phyloP scores from a whole-genome alignment of 352 stramenopile species.

The Aphanomyces euteiches region DNA sequence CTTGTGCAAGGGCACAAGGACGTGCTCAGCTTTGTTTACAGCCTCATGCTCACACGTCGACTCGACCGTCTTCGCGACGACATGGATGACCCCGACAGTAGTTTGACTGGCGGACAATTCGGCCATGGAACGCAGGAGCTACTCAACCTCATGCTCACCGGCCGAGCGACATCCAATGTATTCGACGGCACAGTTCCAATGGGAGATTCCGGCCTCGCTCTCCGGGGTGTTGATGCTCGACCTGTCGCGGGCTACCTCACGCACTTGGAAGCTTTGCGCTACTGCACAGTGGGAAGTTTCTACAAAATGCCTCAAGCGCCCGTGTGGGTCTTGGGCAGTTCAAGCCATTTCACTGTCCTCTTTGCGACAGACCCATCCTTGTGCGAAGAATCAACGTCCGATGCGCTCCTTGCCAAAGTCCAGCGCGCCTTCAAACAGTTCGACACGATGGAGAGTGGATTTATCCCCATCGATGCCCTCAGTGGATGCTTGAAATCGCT shows the following conservation, averaged over 20 bases:
- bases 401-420: slow-evolving; percentile 77
- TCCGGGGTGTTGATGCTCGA: slow-evolving; percentile 54
- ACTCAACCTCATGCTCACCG: slow-evolving; percentile 80
- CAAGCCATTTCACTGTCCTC: slow-evolving; percentile 88
- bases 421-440: slow-evolving; percentile 87
- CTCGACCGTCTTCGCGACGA: slow-evolving; percentile 48
- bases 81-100: slow-evolving; percentile 64
- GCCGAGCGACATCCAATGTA: slow-evolving; percentile 72
- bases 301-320: slow-evolving; percentile 86
- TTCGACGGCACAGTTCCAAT: slow-evolving; percentile 78
- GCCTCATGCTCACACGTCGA: slow-evolving; percentile 56
- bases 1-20: slow-evolving; percentile 33
- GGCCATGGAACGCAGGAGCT: slow-evolving; percentile 84
- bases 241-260: slow-evolving; percentile 82
- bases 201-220: slow-evolving; percentile 65
- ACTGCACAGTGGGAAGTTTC: slow-evolving; percentile 87
- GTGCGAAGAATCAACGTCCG: slow-evolving; percentile 61
- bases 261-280: slow-evolving; percentile 86
- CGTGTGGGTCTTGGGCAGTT: slow-evolving; percentile 88
- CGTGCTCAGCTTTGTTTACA: slow-evolving; percentile 72
- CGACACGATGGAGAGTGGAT: slow-evolving; percentile 84
- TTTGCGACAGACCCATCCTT: slow-evolving; percentile 64
- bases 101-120: slow-evolving; percentile 58
- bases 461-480: slow-evolving; percentile 69
- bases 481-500: slow-evolving; percentile 61